Base-by-base conservation (phyloP, 176 grass and related monocot species). In the Aegilops bicornis region DNA sequence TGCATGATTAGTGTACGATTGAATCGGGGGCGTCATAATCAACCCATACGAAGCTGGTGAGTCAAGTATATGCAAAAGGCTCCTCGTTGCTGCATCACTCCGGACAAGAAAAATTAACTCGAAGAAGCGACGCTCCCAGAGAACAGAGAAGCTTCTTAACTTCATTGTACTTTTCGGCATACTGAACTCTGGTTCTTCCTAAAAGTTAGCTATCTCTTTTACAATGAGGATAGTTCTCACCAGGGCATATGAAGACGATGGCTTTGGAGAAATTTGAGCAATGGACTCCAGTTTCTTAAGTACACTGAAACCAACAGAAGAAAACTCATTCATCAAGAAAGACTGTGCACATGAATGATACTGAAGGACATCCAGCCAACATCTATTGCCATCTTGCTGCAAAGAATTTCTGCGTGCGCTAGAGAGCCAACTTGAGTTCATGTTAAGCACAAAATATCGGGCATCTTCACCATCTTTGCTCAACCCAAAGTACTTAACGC, bases 281-380 rank as follows among this genome's bases (percentile, higher is more conserved):
- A 98, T 50, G 56, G 69, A 82, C 37, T 87, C 76, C 83, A 98
- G 88, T 40, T 89, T 90, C 10, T 75, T 56, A 19, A 93, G 79
- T 37, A 98, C 83, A 69, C 52, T 76, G 40, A 85, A 30, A 56
- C 93, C 95, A 85, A 98, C 83, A 73, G 59, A 71, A 58, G 39
- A 93, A 1, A 98, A 33, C 82, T 98, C 95, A 43, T 70, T 82
- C 73, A 27, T 77, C 89, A 84, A 87, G 48, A 93, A 95, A 78
- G 24, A 58, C 67, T 76, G 9, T 87, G 91, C 91, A 82, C 45
- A 89, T 6, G 83, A 85, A n/a, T 36, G 66, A 56, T 12, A 95
- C 10, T 93, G 83, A 42, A n/a, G 4, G 17, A 22, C 61, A 32
- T 76, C 47, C 33, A 95, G 39, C 58, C 52, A 83, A 82, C 37